Evolutionary conservation across 192 early-diverging fungal species (phyloP), one percentile per base, ranked within the genome.

Genomic region (Linnemannia exigua): DNA sequence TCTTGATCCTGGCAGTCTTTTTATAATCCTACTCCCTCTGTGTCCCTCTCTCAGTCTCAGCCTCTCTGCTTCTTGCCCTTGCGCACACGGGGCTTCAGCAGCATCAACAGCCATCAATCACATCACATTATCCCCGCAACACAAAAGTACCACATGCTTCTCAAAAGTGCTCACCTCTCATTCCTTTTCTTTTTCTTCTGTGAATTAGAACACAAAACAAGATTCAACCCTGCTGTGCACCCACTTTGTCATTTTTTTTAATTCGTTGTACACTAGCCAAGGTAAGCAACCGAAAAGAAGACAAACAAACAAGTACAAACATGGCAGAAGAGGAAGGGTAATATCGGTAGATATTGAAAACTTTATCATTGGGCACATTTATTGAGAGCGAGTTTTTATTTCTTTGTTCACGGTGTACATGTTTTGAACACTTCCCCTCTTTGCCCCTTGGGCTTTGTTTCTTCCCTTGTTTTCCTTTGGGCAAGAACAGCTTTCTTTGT

Each of bases 21-120:
- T 61, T 52, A 44, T 44, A 44, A 44, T 44, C 5, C 41, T 44
- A 44, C 41, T 44, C 41, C n/a, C n/a, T n/a, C n/a, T n/a, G n/a
- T n/a, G n/a, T n/a, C n/a, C n/a, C n/a, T n/a, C n/a, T n/a, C n/a
- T n/a, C n/a, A n/a, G n/a, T 44, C 41, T 44, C 41, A 44, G 41
- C 41, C 41, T 44, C 15, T 63, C 31, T 25, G 58, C 28, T 0
- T 25, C 12, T 63, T 63, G 28, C 58, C 58, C 28, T 63, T 63
- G 58, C 28, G 28, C 22, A 54, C 52, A 54, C 50, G 50, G 50
- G 17, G n/a, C 8, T 28, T n/a, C 11, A 63, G 25, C 28, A 31
- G 28, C 58, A 63, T 63, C 58, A 63, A 15, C 54, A 61, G 54
- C 58, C 28, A 63, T 63, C 41, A 44, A 63, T 63, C 41, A 44